Conservation (phyloP, 352 stramenopile genomes). For the Pythium periplocum region DNA sequence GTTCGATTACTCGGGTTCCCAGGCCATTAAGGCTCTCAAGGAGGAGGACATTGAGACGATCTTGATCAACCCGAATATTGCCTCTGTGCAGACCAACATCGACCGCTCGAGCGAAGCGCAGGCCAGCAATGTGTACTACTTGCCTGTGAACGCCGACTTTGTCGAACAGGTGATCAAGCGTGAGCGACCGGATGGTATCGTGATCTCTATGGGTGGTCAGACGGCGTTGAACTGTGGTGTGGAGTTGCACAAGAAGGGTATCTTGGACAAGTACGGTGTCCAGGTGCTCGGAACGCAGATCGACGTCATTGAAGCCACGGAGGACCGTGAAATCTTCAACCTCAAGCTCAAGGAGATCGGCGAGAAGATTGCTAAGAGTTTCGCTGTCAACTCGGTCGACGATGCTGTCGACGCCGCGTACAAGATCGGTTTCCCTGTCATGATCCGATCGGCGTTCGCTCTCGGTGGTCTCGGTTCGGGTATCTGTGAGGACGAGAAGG, state of each 20-base stretch:
- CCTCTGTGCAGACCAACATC: constrained; percentile 97
- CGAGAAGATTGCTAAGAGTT: constrained; percentile 95
- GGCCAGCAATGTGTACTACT: constrained; percentile 97
- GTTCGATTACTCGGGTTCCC: constrained; percentile 98
- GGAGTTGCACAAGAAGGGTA: constrained; percentile 91
- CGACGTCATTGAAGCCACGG: constrained; percentile 94
- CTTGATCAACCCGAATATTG: constrained; percentile 99
- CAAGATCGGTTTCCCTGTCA: constrained; percentile 96
- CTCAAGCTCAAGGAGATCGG: constrained; percentile 94
- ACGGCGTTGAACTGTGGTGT: constrained; percentile 97
- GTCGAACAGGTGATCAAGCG: constrained; percentile 93
- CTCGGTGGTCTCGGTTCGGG: constrained; percentile 96
- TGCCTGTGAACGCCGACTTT: constrained; percentile 93
- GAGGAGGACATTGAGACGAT: constrained; percentile 98
- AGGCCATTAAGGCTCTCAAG: constrained; percentile 98
- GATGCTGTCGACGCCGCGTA: constrained; percentile 89
- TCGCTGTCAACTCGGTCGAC: constrained; percentile 88
- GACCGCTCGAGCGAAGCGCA: constrained; percentile 89
- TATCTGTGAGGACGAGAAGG: constrained; percentile 91
- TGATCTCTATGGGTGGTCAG: constrained; percentile 98
- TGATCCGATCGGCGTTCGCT: constrained; percentile 96
- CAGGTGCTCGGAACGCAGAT: constrained; percentile 96
- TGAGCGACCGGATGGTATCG: constrained; percentile 97
- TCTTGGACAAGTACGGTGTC: constrained; percentile 92
- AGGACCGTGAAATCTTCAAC: constrained; percentile 97